phyloP scores from a whole-genome alignment of 805 yeast species.

The Pichia insulana region DNA sequence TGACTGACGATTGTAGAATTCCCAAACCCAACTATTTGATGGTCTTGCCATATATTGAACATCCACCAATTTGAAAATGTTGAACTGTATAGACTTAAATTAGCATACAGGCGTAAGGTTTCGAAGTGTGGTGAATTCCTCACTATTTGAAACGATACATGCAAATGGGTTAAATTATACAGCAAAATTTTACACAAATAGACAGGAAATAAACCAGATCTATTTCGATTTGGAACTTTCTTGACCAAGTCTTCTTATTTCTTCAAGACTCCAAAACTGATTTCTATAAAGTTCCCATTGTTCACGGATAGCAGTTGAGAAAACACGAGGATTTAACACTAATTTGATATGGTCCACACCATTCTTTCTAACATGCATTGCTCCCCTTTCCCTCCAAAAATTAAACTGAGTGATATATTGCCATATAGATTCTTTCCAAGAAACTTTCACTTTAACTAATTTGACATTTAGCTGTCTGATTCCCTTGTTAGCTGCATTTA shows the following conservation, averaged over 20 bases:
- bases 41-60: constrained; percentile 25
- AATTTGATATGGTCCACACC: constrained; percentile 77
- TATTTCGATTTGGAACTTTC: neutral
- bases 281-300: constrained; percentile 92
- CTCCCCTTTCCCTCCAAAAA: neutral
- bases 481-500: constrained; percentile 82
- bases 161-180: too few species aligned
- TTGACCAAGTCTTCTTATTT: constrained; percentile 41
- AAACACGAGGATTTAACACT: constrained; percentile 71
- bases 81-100: too few species aligned
- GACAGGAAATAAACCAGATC: too few species aligned
- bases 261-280: constrained; percentile 88
- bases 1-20: constrained; percentile 22
- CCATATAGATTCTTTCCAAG: constrained; percentile 5
- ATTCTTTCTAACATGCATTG: constrained; percentile 25
- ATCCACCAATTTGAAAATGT: neutral
- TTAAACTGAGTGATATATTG: neutral
- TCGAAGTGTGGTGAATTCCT: too few species aligned
- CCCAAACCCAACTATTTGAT: constrained; percentile 31
- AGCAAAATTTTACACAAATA: too few species aligned
- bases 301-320: constrained; percentile 75
- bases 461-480: constrained; percentile 74
- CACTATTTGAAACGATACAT: too few species aligned
- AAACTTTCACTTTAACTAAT: constrained; percentile 50
- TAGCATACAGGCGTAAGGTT: too few species aligned